phyloP scores from a whole-genome alignment of 2,329 filamentous ascomycete genomes.

The Aspergillus viridinutans region DNA sequence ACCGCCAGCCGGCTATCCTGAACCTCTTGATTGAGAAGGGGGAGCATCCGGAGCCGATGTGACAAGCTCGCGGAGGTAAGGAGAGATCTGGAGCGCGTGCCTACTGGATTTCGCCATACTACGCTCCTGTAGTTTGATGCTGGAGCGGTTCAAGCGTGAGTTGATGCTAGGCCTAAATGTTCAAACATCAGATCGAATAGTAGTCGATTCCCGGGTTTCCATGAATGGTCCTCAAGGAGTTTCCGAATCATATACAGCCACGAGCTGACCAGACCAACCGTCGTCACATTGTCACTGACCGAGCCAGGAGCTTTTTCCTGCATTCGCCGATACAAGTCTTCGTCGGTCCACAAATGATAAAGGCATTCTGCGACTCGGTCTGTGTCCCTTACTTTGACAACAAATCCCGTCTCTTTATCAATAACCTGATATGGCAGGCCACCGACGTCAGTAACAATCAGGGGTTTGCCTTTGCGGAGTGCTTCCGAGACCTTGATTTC shows the following conservation, averaged over 20 bases:
- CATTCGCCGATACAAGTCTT: slow-evolving; percentile 63
- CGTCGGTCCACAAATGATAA: slow-evolving; percentile 61
- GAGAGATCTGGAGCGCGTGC: too few species aligned
- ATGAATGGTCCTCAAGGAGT: not conserved
- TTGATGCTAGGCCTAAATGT: not conserved
- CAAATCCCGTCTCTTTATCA: slow-evolving; percentile 66
- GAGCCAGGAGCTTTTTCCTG: slow-evolving; percentile 58
- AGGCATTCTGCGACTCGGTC: slow-evolving; percentile 65
- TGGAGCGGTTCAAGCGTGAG: not conserved
- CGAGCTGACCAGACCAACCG: slow-evolving; percentile 53
- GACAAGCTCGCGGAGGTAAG: too few species aligned
- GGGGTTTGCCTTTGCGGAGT: slow-evolving; percentile 71
- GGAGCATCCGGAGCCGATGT: too few species aligned
- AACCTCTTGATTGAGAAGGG: too few species aligned
- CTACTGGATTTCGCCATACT: too few species aligned
- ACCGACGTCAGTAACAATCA: slow-evolving; percentile 71
- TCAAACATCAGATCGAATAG: not conserved
- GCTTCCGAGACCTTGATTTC: slow-evolving; percentile 85
- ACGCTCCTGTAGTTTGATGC: too few species aligned
- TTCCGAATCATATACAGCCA: not conserved
- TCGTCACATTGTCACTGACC: slow-evolving; percentile 77
- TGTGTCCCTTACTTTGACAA: slow-evolving; percentile 68
- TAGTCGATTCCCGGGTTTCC: not conserved
- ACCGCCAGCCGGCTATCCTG: too few species aligned
- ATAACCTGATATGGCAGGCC: slow-evolving; percentile 77